Base-by-base conservation (phyloP, 768 basidiomycete genomes). In the Hemileccinum rubropunctum region DNA sequence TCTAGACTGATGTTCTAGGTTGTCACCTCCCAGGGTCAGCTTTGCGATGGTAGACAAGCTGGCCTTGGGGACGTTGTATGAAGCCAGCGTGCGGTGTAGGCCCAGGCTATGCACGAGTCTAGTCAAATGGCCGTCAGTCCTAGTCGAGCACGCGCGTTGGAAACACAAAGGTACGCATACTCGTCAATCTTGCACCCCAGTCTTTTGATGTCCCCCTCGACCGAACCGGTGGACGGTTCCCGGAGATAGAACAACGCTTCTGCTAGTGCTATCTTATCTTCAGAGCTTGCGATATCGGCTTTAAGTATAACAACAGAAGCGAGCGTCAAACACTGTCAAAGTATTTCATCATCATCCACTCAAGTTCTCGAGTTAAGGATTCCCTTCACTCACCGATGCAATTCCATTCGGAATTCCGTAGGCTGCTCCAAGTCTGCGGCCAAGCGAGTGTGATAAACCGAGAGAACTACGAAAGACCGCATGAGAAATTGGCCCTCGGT, bases 321-420 rank as follows among this genome's bases (percentile, higher is more conserved):
- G 18, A 90, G 76, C 7, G 87, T 89, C 45, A 88, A 71, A 63
- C 88, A 89, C 86, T 89, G 45, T 35, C 34, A 32, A 45, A 38
- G 41, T 3, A 20, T 20, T 45, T 6, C 17, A 34, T n/a, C n/a
- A n/a, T n/a, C n/a, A 12, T 20, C 47, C 2, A 11, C 7, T 27
- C 51, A 27, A 49, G 30, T 58, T 36, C 42, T 45, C 40, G 34
- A 40, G 48, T 42, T n/a, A 47, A 44, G 41, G 40, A 50, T 6
- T 4, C 1, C 6, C 15, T 33, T 18, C 15, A 59, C 80, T 66
- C 53, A 86, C 87, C 15, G 88, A 89, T 4, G 89, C 89, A 53
- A 89, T 85, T 9, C 89, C 89, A 62, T 92, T 88, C 20, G 88
- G 86, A 48, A 92, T 89, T 45, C 74, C 69, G 59, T 90, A 91